Evolutionary conservation across 2,329 filamentous ascomycete species (phyloP), one percentile per base, ranked within the genome.

Genomic region (Chaetomium sp.): DNA sequence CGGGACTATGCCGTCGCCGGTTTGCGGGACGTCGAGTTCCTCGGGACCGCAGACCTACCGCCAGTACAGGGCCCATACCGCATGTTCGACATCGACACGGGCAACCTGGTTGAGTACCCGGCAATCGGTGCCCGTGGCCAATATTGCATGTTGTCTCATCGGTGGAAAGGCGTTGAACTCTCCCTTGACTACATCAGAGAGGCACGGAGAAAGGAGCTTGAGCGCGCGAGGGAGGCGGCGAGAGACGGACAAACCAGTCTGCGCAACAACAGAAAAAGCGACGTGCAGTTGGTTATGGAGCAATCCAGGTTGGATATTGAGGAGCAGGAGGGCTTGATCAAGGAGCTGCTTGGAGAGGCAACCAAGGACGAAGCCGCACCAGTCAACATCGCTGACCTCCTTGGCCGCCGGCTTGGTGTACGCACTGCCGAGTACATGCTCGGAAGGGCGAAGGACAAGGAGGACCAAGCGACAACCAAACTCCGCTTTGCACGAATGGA

Each of bases 131-230:
- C 58, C 10, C 66, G 69, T 0, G 73, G 72, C 25, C 74, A 76
- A 45, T 77, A 77, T 61, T 75, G 74, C 29, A 76, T 77, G 62
- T 66, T 77, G 1, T 76, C 75, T 2, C 75, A 77, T 53, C 73
- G 74, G 38, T 77, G 75, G 75, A 76, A 76, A 66, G 74, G 74
- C 2, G 55, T 60, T 9, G 75, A 76, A 59, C 67, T 77, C 12
- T 70, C 68, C 21, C 72, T 72, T 25, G 61, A 66, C n/a, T 73
- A 73, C 63, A 69, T 77, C 62, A 64, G 50, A 3, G 66, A 71
- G 23, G 73, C 73, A 1, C 67, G 69, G 27, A 62, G 25, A 9
- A 70, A 70, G 27, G 65, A 59, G 5, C 33, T 63, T 16, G 66
- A 65, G 29, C 45, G 64, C 1, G 38, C 56, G 13, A 57, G 61